Evolutionary conservation across 192 early-diverging fungal genomes (phyloP), one percentile per base, ranked within the genome.

Genomic region (Dissophora globulifera): DNA sequence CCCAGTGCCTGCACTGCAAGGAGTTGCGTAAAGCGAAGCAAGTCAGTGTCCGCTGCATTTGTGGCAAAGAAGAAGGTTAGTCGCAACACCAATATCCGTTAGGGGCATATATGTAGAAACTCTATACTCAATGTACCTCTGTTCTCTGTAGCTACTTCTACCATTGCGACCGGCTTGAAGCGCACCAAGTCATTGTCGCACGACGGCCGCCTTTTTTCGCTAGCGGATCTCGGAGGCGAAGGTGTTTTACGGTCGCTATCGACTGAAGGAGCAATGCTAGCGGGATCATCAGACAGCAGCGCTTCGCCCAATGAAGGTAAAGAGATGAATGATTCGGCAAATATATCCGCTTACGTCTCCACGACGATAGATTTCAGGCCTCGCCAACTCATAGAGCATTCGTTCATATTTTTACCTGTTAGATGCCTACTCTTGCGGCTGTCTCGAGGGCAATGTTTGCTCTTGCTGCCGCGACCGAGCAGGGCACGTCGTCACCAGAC

Each of bases 1-100:
- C 88, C 13, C 89, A 92, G 54, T 92, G 90, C 66, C 50, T 68
- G 50, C 81, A 79, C 50, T 92, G 90, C 58, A 83, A 87, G 26
- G 82, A 88, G 50, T 62, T 89, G 17, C 82, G 90, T 57, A 89
- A 85, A 50, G 85, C 85, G 12, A 84, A 87, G 42, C 87, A 90
- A 67, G 84, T 86, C 15, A 88, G 88, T 46, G 85, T 86, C 31
- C 88, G 88, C 66, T 92, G 90, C 52, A 60, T 83, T 32, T 90
- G 88, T 66, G 65, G 78, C 19, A 42, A 33, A 30, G 56, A 76
- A 19, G 72, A 64, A 71, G 83, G 62, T 43, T 26, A 15, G 23
- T 65, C 15, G 20, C 15, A 2, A 11, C 25, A 11, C 3, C 43
- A 22, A 4, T 19, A 26, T 53, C 25, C n/a, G n/a, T n/a, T n/a